phyloP scores from a whole-genome alignment of 352 stramenopile species.

The Globisporangium uncinulatum region DNA sequence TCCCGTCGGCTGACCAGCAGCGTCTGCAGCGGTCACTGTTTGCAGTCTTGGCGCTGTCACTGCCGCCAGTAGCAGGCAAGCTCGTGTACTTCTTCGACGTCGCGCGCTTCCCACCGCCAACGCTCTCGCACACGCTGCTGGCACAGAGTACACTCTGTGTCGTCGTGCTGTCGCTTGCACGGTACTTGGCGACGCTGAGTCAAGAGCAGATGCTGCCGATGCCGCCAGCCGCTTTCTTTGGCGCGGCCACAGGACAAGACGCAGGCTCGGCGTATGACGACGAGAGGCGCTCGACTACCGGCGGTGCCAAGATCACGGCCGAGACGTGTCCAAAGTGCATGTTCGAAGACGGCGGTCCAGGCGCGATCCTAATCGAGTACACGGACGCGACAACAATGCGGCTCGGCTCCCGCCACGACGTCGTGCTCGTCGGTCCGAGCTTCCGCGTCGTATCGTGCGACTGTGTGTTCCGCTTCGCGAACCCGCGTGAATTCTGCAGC shows the following conservation, averaged over 20 bases:
- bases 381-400: constrained; percentile 39
- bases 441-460: constrained; percentile 84
- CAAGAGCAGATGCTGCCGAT: constrained; percentile 60
- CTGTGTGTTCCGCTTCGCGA: constrained; percentile 70
- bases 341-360: constrained; percentile 71
- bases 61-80: constrained; percentile 62
- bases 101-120: constrained; percentile 27
- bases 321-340: constrained; percentile 80
- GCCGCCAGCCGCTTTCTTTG: constrained; percentile 73
- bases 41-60: constrained; percentile 40
- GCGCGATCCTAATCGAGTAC: constrained; percentile 70
- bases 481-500: constrained; percentile 53
- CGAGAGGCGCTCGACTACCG: constrained; percentile 7
- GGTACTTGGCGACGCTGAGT: constrained; percentile 39
- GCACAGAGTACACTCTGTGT: constrained; percentile 36
- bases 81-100: constrained; percentile 50
- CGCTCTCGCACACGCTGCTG: constrained; percentile 40
- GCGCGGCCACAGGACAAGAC: constrained; percentile 41
- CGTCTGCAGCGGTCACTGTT: constrained; percentile 58
- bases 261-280: constrained; percentile 29
- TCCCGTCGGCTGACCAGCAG: constrained; percentile 40
- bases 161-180: constrained; percentile 28
- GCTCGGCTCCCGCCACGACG: constrained; percentile 31
- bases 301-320: constrained; percentile 43
- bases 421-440: constrained; percentile 62